Evolutionary conservation across 371 early-diverging fungal species (phyloP), one percentile per base, ranked within the genome.

Genomic region (Syncephalastrum monosporum): DNA sequence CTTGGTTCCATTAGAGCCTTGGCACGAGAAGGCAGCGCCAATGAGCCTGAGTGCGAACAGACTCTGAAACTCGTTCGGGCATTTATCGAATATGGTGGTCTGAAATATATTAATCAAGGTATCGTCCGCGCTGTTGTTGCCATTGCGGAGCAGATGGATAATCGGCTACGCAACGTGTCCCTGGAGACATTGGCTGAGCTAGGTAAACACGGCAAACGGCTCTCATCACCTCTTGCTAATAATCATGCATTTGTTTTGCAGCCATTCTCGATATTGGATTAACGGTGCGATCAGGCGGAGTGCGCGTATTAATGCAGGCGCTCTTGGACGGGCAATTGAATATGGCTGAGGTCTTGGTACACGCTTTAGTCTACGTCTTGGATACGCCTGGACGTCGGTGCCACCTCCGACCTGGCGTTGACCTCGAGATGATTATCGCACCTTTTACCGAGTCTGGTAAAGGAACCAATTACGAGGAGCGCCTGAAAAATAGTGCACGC

Each of bases 141-240:
- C 1, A 71, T 93, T 21, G 87, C 91, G 15, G 94, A 93, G 56
- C 91, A 92, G 57, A 64, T 73, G 3, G 93, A 93, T 46, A 90
- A 89, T 56, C 83, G 83, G 54, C 64, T 91, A 43, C 67, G 92
- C 49, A 83, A 82, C 55, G 79, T 90, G 4, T 86, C 88, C 45
- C 53, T 92, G 12, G 91, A 91, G 50, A 91, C 91, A 2, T 60
- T 94, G 15, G 86, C 89, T 49, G 94, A 94, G 70, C 66, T 91
- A 47, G 79, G 91, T 91, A 81, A 21, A 47, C 27, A 5, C 1
- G 27, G 27, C 1, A 55, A 45, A 5, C 19, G 17, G 21, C 1
- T 14, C 5, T 13, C 10, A 45, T 25, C 15, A 49, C 19, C 13
- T 29, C 21, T 15, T 19, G 3, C 15, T 25, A 5, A 53, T n/a